Evolutionary conservation across 129 eudicot species (phyloP), one percentile per base, ranked within the genome.

Genomic region (Flaveria linearis): DNA sequence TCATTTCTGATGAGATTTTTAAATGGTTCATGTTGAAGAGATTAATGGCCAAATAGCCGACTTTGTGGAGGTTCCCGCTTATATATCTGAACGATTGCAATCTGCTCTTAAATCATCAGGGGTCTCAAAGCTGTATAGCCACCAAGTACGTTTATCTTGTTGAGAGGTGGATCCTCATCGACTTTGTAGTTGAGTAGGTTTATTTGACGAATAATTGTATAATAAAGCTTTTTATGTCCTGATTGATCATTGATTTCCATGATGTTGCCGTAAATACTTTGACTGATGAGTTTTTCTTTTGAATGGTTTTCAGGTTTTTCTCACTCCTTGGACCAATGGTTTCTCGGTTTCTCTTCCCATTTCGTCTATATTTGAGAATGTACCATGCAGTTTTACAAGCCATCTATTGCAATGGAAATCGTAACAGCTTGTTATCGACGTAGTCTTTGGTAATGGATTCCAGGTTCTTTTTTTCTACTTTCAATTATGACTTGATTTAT

Each of bases 11-110:
- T 71, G 57, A 82, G 47, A 17, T 50, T 72, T 80, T 75, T 85
- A 94, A 96, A 85, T 91, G 36, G 97, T 89, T 75, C 98, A 94
- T 77, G 76, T 89, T 47, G 98, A 91, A 86, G 86, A 91, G 70
- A 87, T 94, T 42, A 76, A 75, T 47, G 90, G 87, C 49, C 81
- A 92, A 80, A 76, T 56, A 60, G 93, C 96, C 55, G 80, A 80
- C 42, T 88, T 76, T 57, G 87, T 85, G 41, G 96, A 91, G 68
- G 87, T 94, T 60, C 97, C 97, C 17, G 17, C 33, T 78, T 82
- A 83, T 76, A 85, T 94, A 50, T 91, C 96, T 78, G 92, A 86
- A 80, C 78, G 74, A 50, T 74, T 84, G 62, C 82, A 51, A 67
- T 77, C 74, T 77, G 91, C 92, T 23, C 90, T 94, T 18, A 78